phyloP scores from a whole-genome alignment of 192 early-diverging fungal genomes.

The Mortierella claussenii region DNA sequence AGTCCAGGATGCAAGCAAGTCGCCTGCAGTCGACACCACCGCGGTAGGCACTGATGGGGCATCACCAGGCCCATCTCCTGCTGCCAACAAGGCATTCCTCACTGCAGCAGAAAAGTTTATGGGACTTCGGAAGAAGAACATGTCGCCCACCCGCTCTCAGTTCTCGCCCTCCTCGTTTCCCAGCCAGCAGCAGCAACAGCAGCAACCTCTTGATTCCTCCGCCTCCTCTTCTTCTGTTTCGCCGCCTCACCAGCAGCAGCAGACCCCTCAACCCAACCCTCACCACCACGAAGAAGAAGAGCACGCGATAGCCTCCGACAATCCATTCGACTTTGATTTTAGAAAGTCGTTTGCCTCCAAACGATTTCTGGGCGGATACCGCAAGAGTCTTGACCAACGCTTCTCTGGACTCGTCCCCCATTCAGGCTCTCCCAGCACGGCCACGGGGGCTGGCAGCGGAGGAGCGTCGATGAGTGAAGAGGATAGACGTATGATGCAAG shows the following conservation, averaged over 20 bases:
- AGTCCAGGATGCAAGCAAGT: neutral
- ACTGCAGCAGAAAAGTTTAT: constrained; percentile 8
- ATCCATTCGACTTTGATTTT: constrained; percentile 45
- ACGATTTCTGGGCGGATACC: constrained; percentile 19
- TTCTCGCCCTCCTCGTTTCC: neutral
- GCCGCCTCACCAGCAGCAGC: constrained; percentile 1
- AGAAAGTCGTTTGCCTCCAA: constrained; percentile 13
- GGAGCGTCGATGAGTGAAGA: constrained; percentile 16
- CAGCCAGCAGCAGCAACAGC: neutral
- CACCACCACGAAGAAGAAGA: constrained; percentile 3
- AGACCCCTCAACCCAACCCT: neutral
- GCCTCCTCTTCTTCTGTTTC: no score
- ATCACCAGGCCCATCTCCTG: neutral
- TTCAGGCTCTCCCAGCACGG: neutral
- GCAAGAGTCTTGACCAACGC: constrained; percentile 29
- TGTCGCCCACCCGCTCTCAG: constrained; percentile 2
- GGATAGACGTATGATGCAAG: constrained; percentile 29
- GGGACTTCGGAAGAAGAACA: constrained; percentile 9
- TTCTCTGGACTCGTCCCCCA: neutral
- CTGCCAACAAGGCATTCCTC: constrained; percentile 11
- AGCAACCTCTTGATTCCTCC: no score
- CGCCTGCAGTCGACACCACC: neutral
- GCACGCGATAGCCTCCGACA: constrained; percentile 7
- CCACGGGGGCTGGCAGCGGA: no score
- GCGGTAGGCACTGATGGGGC: no score